Base-by-base conservation (phyloP, 352 stramenopile genomes). In the Pythium insidiosum region DNA sequence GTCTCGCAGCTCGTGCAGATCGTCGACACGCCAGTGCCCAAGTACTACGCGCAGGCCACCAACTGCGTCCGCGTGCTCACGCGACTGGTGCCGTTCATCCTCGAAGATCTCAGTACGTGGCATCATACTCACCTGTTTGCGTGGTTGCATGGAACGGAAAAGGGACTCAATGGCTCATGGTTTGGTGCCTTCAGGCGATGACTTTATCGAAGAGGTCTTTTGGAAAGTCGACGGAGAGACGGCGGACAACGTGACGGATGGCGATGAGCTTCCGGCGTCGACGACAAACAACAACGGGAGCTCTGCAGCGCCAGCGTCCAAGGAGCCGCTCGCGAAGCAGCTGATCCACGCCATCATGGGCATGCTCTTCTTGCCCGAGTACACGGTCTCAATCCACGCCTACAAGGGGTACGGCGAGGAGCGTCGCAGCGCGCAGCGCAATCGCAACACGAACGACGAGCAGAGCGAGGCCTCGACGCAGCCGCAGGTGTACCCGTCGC, bases 331-430 rank as follows among this genome's bases (percentile, higher is more conserved):
- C 13, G 81, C 81, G 4, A 69, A 74, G 39, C 64, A 85, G 53
- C 72, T 94, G 55, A 73, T 94, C 30, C 76, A 91, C 39, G 79
- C 78, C 16, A 91, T 87, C 46, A 90, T 94, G 76, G 79, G 79
- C 4, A 50, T 94, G 21, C 62, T 94, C 18, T 94, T 94, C 50
- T 42, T 94, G 1, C 81, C 81, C 2, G 81, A 94, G 56, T 91
- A 89, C 42, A 94, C 81, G 5, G 66, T 94, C 30, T 92, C 77
- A 1, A 87, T 86, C 58, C 72, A 86, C 41, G 76, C 71, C 13
- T 88, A 88, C 56, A 90, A 90, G 42, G 78, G 74, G 9, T 90
- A 76, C 36, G 75, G 74, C 16, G 73, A 90, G 38, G 78, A 90
- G 53, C 59, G 75, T 24, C 68, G 76, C 16, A 88, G 75, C 43